Evolutionary conservation across 2,329 filamentous ascomycete genomes (phyloP).

Genomic region (Sclerotinia nivalis): DNA sequence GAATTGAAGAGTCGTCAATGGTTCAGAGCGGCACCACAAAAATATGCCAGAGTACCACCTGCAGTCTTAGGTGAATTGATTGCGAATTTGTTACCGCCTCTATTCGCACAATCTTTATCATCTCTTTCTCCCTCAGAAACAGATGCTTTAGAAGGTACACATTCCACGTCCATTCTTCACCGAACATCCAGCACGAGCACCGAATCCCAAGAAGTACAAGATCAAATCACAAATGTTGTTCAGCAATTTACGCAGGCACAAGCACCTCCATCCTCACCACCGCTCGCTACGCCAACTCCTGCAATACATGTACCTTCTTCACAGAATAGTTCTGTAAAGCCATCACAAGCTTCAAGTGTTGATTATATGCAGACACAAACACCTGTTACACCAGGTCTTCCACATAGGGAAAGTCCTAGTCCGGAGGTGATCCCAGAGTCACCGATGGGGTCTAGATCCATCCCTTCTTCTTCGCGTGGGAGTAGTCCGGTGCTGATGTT

Average conservation of each 20-base stretch:
- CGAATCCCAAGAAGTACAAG: slow-evolving; percentile 38
- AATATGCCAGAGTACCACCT: slow-evolving; percentile 56
- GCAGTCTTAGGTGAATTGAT: slow-evolving; percentile 59
- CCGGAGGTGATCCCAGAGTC: slow-evolving; percentile 37
- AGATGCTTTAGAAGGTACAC: not conserved
- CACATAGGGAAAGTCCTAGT: slow-evolving; percentile 11
- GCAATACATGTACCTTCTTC: not conserved
- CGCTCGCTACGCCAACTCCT: not conserved
- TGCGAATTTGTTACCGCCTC: slow-evolving; percentile 56
- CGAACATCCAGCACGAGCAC: slow-evolving; percentile 26
- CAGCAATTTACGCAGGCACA: slow-evolving; percentile 34
- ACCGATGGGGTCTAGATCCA: slow-evolving; percentile 28
- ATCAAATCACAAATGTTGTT: slow-evolving; percentile 37
- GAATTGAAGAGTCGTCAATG: slow-evolving; percentile 58
- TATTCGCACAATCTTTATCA: slow-evolving; percentile 45
- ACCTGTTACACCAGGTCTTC: not conserved
- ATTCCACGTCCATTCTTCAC: not conserved
- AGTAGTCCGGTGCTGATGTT: not conserved
- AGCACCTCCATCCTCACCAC: slow-evolving; percentile 5
- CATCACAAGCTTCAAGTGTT: slow-evolving; percentile 41
- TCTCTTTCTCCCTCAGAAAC: slow-evolving; percentile 7
- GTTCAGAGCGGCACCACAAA: slow-evolving; percentile 52
- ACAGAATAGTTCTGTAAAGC: not conserved
- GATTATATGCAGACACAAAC: slow-evolving; percentile 34
- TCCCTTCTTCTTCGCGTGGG: slow-evolving; percentile 19